Base-by-base conservation (phyloP, 805 yeast genomes). In the Hanseniaspora opuntiae region DNA sequence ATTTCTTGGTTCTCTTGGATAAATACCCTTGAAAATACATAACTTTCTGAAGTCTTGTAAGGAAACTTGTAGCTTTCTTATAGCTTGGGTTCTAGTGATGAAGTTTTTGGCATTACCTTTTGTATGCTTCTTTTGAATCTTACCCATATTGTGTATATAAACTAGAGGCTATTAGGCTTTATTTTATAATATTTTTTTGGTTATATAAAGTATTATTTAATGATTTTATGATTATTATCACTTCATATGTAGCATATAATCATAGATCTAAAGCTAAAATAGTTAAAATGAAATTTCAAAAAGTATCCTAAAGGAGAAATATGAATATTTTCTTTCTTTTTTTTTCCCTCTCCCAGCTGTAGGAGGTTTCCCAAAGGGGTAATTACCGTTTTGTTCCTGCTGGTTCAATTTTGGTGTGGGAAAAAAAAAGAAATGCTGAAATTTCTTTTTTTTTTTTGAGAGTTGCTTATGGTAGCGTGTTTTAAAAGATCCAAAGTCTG, bases 1-100 rank as follows among this genome's bases (percentile, higher is more conserved):
- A 70, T 86, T 87, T 62, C 89, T 75, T 46, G 97, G 97, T 65
- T 88, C 97, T 67, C 98, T 79, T 53, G 98, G 98, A 66, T 87
- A 93, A 58, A 93, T 89, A 51, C 98, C 98, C 69, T 93, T 93
- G 76, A 93, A 87, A 66, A 93, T 93, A 76, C 98, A 93, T 65
- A 93, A 76, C 64, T 98, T 81, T 71, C 96, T 81, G 78, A 93
- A 93, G 71, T 93, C 98, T 12, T 97, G 97, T 48, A 93, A 74
- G 2, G 97, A 84, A 30, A 93, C 84, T 70, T 93, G 98, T 57
- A 93, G 73, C 66, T 83, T 87, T 69, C 83, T 82, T 48, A 93
- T 83, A 5, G 98, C 98, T 68, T 87, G 96, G 0, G 96, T 83
- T 70, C 98, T 79, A 45, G 97, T 89, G 65, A 93, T 76, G 70